Evolutionary conservation across 805 yeast species (phyloP).

Genomic region (Peterozyma toletana): DNA sequence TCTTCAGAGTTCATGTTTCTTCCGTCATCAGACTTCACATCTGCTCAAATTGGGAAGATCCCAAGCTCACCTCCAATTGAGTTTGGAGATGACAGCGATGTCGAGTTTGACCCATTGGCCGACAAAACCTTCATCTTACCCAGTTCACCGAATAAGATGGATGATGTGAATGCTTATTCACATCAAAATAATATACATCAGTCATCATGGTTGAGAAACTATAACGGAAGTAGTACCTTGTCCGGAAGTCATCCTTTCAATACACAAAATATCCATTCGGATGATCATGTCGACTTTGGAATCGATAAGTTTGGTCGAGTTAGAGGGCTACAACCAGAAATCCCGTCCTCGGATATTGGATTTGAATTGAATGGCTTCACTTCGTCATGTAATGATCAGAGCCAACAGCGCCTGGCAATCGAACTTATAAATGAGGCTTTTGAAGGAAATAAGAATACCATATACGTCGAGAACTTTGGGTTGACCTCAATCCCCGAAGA

Average conservation of each 20-base stretch:
- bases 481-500: conserved; percentile 49
- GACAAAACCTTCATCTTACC: conserved; percentile 9
- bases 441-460: conserved; percentile 36
- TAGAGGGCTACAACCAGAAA: conserved; percentile 21
- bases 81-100: conserved; percentile 25
- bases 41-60: conserved; percentile 22
- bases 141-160: conserved; percentile 15
- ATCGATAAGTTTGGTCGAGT: conserved; percentile 38
- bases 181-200: neutral
- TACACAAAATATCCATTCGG: conserved; percentile 8
- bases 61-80: conserved; percentile 25
- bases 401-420: conserved; percentile 25
- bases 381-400: conserved; percentile 16
- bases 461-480: conserved; percentile 40
- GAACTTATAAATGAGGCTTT: conserved; percentile 36
- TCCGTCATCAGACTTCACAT: conserved; percentile 11
- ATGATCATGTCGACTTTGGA: conserved; percentile 34
- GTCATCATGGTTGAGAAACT: neutral
- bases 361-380: conserved; percentile 11
- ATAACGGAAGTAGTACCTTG: conserved; percentile 16
- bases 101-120: conserved; percentile 10
- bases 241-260: neutral
- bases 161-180: neutral
- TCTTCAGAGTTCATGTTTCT: conserved; percentile 12
- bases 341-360: conserved; percentile 22